phyloP scores from a whole-genome alignment of 331 rosid species.

The Spiraea crenata region DNA sequence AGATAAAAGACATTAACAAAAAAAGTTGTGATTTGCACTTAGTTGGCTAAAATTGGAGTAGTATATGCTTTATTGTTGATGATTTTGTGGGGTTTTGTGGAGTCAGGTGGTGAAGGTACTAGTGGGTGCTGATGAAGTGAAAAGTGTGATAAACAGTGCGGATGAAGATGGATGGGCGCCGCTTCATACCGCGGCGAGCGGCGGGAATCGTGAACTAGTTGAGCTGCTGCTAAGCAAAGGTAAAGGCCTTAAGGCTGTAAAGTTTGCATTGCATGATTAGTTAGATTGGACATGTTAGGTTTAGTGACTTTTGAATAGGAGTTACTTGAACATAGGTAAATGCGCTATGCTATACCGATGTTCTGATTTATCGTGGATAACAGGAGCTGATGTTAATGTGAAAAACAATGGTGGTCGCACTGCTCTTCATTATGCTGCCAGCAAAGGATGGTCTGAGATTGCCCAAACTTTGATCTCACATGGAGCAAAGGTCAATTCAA shows the following conservation, averaged over 20 bases:
- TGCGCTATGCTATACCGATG: constrained; percentile 1
- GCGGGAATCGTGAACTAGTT: constrained; percentile 57
- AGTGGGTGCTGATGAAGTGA: constrained; percentile 44
- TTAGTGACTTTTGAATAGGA: background rate
- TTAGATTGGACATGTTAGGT: background rate
- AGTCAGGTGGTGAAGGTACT: constrained; percentile 62
- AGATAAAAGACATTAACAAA: background rate
- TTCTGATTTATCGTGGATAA: constrained; percentile 20
- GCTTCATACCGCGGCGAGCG: constrained; percentile 85
- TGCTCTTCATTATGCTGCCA: constrained; percentile 93
- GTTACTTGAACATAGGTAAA: no score
- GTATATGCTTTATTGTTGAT: background rate
- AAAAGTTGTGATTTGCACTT: background rate
- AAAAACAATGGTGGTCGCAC: constrained; percentile 76
- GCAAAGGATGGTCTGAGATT: constrained; percentile 82
- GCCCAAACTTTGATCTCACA: constrained; percentile 70
- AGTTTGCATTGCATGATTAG: background rate
- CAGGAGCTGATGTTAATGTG: constrained; percentile 81
- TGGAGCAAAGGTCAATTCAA: constrained; percentile 65
- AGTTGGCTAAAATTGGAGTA: background rate
- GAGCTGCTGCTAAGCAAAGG: constrained; percentile 63
- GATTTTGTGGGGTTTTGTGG: background rate
- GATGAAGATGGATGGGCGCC: constrained; percentile 99
- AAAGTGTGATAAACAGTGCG: constrained; percentile 47
- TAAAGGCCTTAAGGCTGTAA: constrained; percentile 7